Evolutionary conservation across 2,329 filamentous ascomycete genomes (phyloP).

Genomic region (Diplodia corticola): DNA sequence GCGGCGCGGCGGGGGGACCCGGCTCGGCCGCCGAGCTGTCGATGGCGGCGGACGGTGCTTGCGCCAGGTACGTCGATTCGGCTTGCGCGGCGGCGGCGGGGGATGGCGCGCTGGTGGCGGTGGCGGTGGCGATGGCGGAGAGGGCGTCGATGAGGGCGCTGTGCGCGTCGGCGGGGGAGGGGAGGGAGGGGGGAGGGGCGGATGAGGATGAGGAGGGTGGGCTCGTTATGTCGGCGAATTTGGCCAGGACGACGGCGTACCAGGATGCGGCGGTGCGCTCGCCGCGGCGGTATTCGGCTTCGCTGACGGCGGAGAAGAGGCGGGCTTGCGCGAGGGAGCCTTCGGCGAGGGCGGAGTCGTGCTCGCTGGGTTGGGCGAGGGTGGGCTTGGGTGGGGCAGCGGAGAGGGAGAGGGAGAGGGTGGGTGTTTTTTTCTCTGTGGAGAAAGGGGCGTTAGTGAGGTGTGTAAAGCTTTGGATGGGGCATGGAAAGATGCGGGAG

Average conservation of each 20-base stretch:
- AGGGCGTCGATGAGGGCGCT: constrained; percentile 48
- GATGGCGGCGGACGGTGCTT: constrained; percentile 58
- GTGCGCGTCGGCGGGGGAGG: constrained; percentile 31
- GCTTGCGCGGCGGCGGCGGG: constrained; percentile 49
- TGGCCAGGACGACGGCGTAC: constrained; percentile 38
- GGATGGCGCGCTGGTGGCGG: constrained; percentile 46
- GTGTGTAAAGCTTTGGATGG: not conserved
- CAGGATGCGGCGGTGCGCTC: constrained; percentile 1
- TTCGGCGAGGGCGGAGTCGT: constrained; percentile 58
- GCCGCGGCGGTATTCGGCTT: constrained; percentile 11
- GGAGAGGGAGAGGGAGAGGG: constrained; percentile 29
- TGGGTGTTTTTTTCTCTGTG: constrained; percentile 36
- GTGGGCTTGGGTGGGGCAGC: constrained; percentile 24
- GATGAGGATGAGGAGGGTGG: constrained; percentile 30
- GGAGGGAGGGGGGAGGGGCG: not conserved
- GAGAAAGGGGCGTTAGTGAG: constrained; percentile 30
- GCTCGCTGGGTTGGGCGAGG: constrained; percentile 44
- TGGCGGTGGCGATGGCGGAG: constrained; percentile 51
- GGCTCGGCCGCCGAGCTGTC: constrained; percentile 42
- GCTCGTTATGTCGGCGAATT: not conserved
- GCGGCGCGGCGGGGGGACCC: not conserved
- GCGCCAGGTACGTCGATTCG: constrained; percentile 51
- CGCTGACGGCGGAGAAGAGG: constrained; percentile 39
- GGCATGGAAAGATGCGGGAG: too few relatives aligned
- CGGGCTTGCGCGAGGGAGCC: constrained; percentile 55